phyloP scores from a whole-genome alignment of 768 basidiomycete species.

The Sutorius australiensis region DNA sequence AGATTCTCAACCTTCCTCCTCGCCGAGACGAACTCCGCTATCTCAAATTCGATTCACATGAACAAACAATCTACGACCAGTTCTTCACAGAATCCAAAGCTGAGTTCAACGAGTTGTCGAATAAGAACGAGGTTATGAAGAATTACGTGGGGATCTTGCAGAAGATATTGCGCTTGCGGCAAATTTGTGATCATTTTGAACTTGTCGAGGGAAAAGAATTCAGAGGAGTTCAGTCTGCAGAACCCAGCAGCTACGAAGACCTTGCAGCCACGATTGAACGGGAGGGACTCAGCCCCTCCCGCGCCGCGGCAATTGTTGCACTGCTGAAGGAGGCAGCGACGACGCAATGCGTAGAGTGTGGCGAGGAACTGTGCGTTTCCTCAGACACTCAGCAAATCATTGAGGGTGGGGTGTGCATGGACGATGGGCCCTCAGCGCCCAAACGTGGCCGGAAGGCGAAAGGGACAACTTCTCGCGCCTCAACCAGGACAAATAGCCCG shows the following conservation, averaged over 20 bases:
- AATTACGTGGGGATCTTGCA: conserved; percentile 97
- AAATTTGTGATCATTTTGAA: conserved; percentile 96
- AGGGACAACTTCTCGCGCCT: conserved; percentile 52
- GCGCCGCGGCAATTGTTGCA: conserved; percentile 82
- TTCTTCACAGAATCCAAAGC: conserved; percentile 90
- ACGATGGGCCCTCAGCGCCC: conserved; percentile 48
- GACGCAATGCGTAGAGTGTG: conserved; percentile 88
- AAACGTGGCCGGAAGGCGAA: conserved; percentile 57
- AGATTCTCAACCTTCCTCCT: conserved; percentile 83
- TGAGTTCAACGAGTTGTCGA: conserved; percentile 81
- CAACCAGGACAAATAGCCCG: conserved; percentile 75
- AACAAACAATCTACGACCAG: conserved; percentile 81
- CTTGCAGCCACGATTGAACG: conserved; percentile 68
- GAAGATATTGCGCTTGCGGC: conserved; percentile 91
- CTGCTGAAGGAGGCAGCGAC: conserved; percentile 83
- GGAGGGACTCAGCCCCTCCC: conserved; percentile 71
- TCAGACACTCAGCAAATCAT: conserved; percentile 39
- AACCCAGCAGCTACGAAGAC: conserved; percentile 66
- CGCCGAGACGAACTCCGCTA: conserved; percentile 85
- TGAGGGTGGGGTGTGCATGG: conserved; percentile 43
- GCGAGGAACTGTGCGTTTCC: conserved; percentile 61
- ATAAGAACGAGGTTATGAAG: conserved; percentile 94
- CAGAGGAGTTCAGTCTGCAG: conserved; percentile 44
- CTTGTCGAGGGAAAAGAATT: conserved; percentile 71
- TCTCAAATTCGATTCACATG: conserved; percentile 78